Evolutionary conservation across 352 stramenopile genomes (phyloP).

Genomic region (Pythium apleroticum): DNA sequence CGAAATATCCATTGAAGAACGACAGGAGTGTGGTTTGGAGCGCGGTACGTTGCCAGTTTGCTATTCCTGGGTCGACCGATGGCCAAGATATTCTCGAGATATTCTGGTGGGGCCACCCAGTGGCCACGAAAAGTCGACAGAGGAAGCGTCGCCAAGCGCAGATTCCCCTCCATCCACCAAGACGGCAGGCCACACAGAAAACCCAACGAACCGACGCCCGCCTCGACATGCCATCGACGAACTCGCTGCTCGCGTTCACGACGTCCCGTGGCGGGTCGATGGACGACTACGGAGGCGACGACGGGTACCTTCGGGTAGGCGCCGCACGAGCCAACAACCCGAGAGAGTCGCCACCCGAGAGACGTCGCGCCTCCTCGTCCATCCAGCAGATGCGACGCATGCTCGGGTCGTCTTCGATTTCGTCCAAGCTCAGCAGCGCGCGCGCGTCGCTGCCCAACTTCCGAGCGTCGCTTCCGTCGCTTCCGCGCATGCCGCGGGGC

Average conservation of each 20-base stretch:
- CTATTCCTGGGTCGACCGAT: neutral
- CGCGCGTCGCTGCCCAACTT: slow-evolving; percentile 12
- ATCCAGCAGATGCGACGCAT: neutral
- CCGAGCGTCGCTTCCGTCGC: slow-evolving; percentile 14
- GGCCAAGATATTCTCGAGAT: neutral
- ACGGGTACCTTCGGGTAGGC: neutral
- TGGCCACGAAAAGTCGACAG: neutral
- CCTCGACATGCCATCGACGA: slow-evolving; percentile 1
- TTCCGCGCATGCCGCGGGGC: neutral
- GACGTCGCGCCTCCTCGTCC: neutral
- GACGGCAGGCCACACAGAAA: neutral
- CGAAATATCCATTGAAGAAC: neutral
- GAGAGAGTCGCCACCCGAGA: neutral
- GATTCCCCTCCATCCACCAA: neutral
- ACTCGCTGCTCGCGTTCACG: slow-evolving; percentile 4
- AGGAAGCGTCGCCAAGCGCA: neutral
- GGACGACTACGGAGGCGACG: slow-evolving; percentile 1
- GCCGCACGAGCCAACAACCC: neutral
- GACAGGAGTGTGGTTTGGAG: neutral
- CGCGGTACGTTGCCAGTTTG: neutral
- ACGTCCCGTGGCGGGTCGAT: neutral
- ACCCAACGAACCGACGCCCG: no score
- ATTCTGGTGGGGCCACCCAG: neutral
- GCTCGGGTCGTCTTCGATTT: neutral
- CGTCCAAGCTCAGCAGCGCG: slow-evolving; percentile 9